phyloP scores from a whole-genome alignment of 495 filamentous ascomycete species.

The Arthonia radiata region DNA sequence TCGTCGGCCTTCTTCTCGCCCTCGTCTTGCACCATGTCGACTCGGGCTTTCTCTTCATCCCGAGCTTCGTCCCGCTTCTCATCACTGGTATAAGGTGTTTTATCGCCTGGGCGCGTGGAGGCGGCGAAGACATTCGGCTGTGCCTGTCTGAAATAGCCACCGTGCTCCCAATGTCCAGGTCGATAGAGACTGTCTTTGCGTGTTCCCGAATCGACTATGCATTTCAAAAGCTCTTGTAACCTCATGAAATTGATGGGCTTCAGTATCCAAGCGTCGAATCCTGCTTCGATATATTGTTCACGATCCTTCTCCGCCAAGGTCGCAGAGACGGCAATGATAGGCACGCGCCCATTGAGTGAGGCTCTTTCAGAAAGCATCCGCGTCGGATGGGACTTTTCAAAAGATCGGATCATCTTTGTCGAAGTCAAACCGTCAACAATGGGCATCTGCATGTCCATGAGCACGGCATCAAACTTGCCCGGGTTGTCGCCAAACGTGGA shows the following conservation, averaged over 20 bases:
- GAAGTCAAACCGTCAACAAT: slow-evolving; percentile 74
- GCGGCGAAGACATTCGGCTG: slow-evolving; percentile 7
- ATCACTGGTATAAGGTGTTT: neutral
- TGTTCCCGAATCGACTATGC: slow-evolving; percentile 24
- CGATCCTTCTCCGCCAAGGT: slow-evolving; percentile 50
- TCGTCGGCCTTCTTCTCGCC: slow-evolving; percentile 1
- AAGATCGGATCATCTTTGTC: slow-evolving; percentile 55
- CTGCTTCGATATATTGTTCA: slow-evolving; percentile 46
- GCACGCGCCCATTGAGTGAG: slow-evolving; percentile 29
- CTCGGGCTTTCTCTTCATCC: slow-evolving; percentile 4
- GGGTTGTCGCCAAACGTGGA: slow-evolving; percentile 34
- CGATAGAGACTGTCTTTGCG: slow-evolving; percentile 27
- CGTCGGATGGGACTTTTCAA: slow-evolving; percentile 23
- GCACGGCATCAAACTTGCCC: slow-evolving; percentile 46
- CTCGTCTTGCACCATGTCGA: slow-evolving; percentile 1
- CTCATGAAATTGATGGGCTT: slow-evolving; percentile 54
- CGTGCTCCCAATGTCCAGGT: slow-evolving; percentile 43
- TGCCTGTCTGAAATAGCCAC: slow-evolving; percentile 37
- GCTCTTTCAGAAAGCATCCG: slow-evolving; percentile 22
- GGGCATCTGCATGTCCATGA: slow-evolving; percentile 99
- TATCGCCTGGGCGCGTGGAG: slow-evolving; percentile 2
- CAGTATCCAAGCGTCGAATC: slow-evolving; percentile 79
- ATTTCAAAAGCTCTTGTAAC: slow-evolving; percentile 31
- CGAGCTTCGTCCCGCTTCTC: slow-evolving; percentile 3
- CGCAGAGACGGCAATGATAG: slow-evolving; percentile 80